A percentile compares a stretch with the other conserved stretches of the same genome.
Conservation (phyloP, 2,329 filamentous ascomycete species). For the Monilinia aucupariae region DNA sequence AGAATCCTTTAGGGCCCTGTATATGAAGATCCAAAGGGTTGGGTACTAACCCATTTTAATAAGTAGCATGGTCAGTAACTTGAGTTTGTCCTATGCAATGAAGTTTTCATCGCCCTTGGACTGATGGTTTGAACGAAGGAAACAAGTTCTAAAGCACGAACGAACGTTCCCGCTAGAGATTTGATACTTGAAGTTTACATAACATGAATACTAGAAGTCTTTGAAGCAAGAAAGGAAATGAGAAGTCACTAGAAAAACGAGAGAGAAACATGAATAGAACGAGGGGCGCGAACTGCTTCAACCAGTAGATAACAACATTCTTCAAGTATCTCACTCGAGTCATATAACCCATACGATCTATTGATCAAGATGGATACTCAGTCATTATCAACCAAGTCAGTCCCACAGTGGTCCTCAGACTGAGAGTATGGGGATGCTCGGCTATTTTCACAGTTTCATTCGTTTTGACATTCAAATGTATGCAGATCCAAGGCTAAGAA, state of each 20-base stretch:
- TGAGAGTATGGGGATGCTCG: neutral
- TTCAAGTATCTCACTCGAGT: neutral
- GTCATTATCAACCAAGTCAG: neutral
- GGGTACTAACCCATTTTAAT: neutral
- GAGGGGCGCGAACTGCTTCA: neutral
- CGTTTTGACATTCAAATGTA: neutral
- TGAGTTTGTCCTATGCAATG: neutral
- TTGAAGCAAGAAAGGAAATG: neutral
- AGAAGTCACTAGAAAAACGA: neutral
- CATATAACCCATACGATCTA: neutral
- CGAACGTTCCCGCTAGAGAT: neutral
- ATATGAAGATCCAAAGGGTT: neutral
- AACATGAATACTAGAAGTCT: neutral
- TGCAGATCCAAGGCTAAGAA: neutral
- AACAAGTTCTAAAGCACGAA: neutral
- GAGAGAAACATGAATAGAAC: neutral
- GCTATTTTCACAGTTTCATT: neutral
- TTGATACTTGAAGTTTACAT: neutral
- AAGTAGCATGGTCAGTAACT: neutral
- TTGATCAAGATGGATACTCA: neutral
- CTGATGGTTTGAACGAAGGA: neutral
- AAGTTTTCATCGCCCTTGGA: neutral
- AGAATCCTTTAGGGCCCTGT: conserved; percentile 11
- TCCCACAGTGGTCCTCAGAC: neutral
- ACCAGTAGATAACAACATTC: neutral